These are phyloP conservation scores for Ogataea nakhonphanomensis DNA, from an alignment of 805 yeast genomes.

Conservation along the genomic window DNA sequence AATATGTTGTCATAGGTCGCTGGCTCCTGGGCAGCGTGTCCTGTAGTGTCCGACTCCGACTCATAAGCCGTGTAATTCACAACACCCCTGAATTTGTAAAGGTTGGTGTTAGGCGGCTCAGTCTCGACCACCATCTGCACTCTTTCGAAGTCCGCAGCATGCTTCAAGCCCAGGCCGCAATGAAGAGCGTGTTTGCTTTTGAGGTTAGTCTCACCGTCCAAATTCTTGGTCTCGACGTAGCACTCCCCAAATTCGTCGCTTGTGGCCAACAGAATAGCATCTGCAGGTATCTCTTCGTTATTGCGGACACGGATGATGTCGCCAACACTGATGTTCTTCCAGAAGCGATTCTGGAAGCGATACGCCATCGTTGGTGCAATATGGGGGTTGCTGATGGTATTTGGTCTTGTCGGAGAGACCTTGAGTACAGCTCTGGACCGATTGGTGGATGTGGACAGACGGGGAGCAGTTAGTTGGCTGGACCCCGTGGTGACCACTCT, in stretches of 20 bases:
- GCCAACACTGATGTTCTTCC: slow-evolving; percentile 75
- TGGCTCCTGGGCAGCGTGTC: slow-evolving; percentile 47
- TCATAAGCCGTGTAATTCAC: slow-evolving; percentile 45
- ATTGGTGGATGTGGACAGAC: slow-evolving; percentile 16
- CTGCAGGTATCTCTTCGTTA: slow-evolving; percentile 81
- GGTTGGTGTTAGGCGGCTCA: slow-evolving; percentile 66
- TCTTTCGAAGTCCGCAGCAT: slow-evolving; percentile 56
- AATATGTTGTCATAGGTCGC: slow-evolving; percentile 59
- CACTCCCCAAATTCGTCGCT: slow-evolving; percentile 69
- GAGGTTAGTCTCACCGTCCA: slow-evolving; percentile 76
- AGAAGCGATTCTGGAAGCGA: slow-evolving; percentile 32
- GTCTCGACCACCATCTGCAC: slow-evolving; percentile 61
- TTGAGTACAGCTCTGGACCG: slow-evolving; percentile 16
- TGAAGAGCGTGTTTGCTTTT: slow-evolving; percentile 54
- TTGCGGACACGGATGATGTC: slow-evolving; percentile 66
- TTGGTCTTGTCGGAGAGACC: slow-evolving; percentile 24
- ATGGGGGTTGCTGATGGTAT: slow-evolving; percentile 33
- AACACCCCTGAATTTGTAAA: slow-evolving; percentile 67
- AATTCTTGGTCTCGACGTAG: slow-evolving; percentile 63
- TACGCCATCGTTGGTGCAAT: slow-evolving; percentile 32
- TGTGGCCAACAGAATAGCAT: slow-evolving; percentile 58
- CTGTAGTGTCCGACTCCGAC: slow-evolving; percentile 29
- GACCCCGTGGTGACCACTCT: slow-evolving; percentile 15
- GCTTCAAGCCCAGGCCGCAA: slow-evolving; percentile 51
- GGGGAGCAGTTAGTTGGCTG: not conserved